Conservation (phyloP, 345 rosid species). For the Populus pruinosa region DNA sequence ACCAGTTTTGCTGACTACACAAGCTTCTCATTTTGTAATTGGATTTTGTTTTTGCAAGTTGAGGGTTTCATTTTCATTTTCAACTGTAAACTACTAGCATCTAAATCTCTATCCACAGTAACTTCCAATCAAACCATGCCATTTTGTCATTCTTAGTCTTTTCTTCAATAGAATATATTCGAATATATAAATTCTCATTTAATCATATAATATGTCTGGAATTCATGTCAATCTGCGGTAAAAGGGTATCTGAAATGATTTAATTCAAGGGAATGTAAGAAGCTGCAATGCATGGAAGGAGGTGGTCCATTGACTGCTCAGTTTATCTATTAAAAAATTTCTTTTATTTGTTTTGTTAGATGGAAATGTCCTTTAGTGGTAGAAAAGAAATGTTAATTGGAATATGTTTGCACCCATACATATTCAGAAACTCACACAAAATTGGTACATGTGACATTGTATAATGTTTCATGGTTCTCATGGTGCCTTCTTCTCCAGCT, state of each 20-base stretch:
- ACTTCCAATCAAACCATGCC: neutral
- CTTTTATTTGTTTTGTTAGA: neutral
- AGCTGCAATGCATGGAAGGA: neutral
- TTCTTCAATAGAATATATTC: neutral
- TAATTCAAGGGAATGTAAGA: neutral
- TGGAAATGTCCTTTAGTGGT: neutral
- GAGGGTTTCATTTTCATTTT: neutral
- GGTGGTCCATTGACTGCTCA: neutral
- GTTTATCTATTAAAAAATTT: neutral
- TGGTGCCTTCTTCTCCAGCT: neutral
- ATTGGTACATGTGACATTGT: neutral
- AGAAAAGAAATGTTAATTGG: neutral
- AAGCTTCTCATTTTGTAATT: neutral
- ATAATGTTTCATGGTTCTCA: neutral
- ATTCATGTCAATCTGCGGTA: neutral
- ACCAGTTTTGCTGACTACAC: neutral
- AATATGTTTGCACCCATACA: neutral
- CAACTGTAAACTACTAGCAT: neutral
- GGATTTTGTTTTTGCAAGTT: constrained; percentile 11
- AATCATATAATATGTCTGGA: neutral
- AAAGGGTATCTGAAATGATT: neutral
- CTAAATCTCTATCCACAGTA: neutral
- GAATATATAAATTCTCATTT: neutral
- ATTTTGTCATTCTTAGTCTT: neutral
- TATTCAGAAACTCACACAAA: neutral